Evolutionary conservation across 805 yeast genomes (phyloP).

Genomic region (Lipomyces mesembrius): DNA sequence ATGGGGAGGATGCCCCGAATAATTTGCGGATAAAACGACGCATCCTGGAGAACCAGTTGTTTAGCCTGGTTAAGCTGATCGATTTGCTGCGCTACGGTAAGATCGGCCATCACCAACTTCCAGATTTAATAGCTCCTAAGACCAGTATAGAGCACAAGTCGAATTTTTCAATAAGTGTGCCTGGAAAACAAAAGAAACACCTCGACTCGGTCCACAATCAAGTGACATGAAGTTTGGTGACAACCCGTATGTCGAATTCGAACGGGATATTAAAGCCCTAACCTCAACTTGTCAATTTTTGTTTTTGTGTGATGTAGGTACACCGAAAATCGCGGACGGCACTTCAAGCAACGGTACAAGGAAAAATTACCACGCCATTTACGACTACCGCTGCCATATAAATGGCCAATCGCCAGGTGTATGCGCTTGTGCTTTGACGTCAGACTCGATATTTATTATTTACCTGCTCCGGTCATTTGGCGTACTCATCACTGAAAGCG

Average conservation of each 20-base stretch:
- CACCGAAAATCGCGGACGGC: not conserved
- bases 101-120: constrained; percentile 12
- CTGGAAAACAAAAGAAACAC: not conserved
- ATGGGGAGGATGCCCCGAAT: constrained; percentile 47
- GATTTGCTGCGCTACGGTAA: constrained; percentile 41
- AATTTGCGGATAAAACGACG: constrained; percentile 46
- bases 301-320: too few relatives aligned
- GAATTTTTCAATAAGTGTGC: not conserved
- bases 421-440: not conserved
- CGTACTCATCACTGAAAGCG: constrained; percentile 1
- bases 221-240: not conserved
- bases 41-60: constrained; percentile 45
- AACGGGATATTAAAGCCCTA: not conserved
- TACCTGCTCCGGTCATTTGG: not conserved
- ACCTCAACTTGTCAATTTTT: not conserved
- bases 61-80: constrained; percentile 48
- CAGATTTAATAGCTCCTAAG: not conserved
- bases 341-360: not conserved
- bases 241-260: not conserved
- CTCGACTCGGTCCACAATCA: not conserved
- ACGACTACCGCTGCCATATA: not conserved
- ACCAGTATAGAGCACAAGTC: not conserved
- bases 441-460: not conserved
- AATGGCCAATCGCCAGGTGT: not conserved
- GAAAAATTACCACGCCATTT: not conserved